A percentile compares a stretch with the other conserved stretches of the same genome.
Evolutionary conservation across 371 early-diverging fungal genomes (phyloP).

Genomic region (Sporodiniella umbellata): DNA sequence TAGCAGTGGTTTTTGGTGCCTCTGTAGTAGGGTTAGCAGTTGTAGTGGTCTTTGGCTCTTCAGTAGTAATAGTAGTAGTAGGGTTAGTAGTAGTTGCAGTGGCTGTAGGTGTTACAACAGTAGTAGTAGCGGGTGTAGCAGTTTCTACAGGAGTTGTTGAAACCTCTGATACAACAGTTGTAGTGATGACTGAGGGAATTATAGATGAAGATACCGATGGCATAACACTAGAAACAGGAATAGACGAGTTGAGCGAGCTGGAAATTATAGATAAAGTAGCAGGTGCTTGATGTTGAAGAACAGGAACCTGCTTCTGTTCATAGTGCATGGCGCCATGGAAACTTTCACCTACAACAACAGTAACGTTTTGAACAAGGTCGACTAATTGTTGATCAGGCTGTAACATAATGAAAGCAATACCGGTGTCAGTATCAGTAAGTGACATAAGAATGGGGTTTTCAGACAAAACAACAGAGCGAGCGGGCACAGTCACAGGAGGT

Average conservation of each 20-base stretch:
- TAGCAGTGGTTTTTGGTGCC: too few species aligned
- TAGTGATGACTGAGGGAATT: slow-evolving; percentile 4
- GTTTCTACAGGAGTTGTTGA: not conserved
- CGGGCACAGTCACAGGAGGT: slow-evolving; percentile 27
- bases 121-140: not conserved
- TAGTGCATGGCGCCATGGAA: slow-evolving; percentile 33
- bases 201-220: slow-evolving; percentile 1
- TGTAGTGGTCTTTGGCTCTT: not conserved
- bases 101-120: not conserved
- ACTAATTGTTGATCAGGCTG: slow-evolving; percentile 13
- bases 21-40: not conserved
- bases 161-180: not conserved
- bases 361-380: slow-evolving; percentile 33
- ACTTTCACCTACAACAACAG: slow-evolving; percentile 31
- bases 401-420: slow-evolving; percentile 8
- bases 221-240: not conserved
- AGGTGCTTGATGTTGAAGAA: slow-evolving; percentile 6
- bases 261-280: slow-evolving; percentile 1
- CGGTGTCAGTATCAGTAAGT: slow-evolving; percentile 8
- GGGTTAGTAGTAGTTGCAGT: not conserved
- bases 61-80: too few species aligned
- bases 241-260: not conserved
- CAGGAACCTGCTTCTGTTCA: slow-evolving; percentile 30
- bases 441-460: slow-evolving; percentile 19
- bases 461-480: slow-evolving; percentile 19